Evolutionary conservation across 2,329 filamentous ascomycete genomes (phyloP).

Genomic region (Alternaria sp.): DNA sequence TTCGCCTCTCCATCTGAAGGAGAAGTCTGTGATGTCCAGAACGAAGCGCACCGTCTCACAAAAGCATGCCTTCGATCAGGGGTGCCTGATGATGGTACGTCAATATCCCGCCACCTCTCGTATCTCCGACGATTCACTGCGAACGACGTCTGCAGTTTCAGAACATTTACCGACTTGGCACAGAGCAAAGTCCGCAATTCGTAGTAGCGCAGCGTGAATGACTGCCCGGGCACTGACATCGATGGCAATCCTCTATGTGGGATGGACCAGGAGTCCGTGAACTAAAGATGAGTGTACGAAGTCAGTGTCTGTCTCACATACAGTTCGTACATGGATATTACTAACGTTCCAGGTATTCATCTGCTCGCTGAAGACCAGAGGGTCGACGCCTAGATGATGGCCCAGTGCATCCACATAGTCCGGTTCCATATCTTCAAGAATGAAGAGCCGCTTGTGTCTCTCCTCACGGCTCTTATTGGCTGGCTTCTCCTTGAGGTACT

Average conservation of each 20-base stretch:
- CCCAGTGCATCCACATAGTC: slow-evolving; percentile 25
- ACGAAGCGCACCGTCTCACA: slow-evolving; percentile 24
- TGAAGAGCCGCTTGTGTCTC: slow-evolving; percentile 18
- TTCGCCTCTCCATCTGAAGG: too few species aligned
- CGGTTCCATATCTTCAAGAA: slow-evolving; percentile 29
- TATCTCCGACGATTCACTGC: background rate
- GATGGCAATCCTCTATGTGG: slow-evolving; percentile 24
- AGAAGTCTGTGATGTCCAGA: slow-evolving; percentile 18
- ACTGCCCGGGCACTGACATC: slow-evolving; percentile 14
- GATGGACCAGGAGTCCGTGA: slow-evolving; percentile 22
- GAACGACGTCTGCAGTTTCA: background rate
- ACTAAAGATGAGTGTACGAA: too few species aligned
- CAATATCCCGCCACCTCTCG: slow-evolving; percentile 22
- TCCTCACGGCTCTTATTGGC: background rate
- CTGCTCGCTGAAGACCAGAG: slow-evolving; percentile 28
- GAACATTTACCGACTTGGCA: background rate
- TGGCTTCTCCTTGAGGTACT: background rate
- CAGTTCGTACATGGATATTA: too few species aligned
- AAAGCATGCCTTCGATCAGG: slow-evolving; percentile 18
- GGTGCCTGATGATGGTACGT: slow-evolving; percentile 12
- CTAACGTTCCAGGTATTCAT: slow-evolving; percentile 35
- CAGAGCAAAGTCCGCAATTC: background rate
- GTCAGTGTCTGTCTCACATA: too few species aligned
- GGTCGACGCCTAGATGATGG: slow-evolving; percentile 20
- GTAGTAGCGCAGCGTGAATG: slow-evolving; percentile 21